These are phyloP conservation scores for Miscanthus lutarioriparius DNA, from an alignment of 176 grass and related monocot species.

Conservation along the genomic window DNA sequence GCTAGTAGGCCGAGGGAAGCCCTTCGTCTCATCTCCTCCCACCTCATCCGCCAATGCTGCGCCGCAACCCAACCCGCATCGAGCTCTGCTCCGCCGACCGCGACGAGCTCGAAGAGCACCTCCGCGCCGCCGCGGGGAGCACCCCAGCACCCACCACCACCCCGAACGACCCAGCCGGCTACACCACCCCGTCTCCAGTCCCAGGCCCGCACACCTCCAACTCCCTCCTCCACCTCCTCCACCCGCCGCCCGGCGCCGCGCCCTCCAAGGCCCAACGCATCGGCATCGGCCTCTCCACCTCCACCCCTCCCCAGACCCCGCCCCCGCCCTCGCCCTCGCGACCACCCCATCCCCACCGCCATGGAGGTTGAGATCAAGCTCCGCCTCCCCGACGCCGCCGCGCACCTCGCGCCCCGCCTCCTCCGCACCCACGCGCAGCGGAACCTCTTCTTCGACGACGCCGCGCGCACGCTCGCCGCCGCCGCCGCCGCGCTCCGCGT, in stretches of 20 bases:
- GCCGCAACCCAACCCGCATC: constrained; percentile 70
- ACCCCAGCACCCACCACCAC: constrained; percentile 23
- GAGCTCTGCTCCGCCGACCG: too few species aligned
- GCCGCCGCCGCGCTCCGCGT: too few species aligned
- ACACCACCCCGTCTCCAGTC: background rate
- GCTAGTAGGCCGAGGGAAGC: too few species aligned
- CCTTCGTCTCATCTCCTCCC: too few species aligned
- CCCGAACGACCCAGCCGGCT: background rate
- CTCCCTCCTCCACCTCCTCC: constrained; percentile 43
- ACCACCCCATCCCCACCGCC: too few species aligned
- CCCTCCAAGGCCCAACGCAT: constrained; percentile 67
- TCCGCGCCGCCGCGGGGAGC: background rate
- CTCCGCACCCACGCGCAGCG: constrained; percentile 69
- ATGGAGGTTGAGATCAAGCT: too few species aligned
- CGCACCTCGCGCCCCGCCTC: constrained; percentile 57
- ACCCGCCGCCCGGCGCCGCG: constrained; percentile 40
- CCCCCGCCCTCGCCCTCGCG: too few species aligned
- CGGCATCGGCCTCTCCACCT: background rate
- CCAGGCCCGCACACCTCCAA: constrained; percentile 19
- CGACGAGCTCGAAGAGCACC: too few species aligned
- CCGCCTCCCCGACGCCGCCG: constrained; percentile 9
- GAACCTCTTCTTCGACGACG: constrained; percentile 57
- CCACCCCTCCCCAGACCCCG: too few species aligned
- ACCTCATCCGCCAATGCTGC: constrained; percentile 47
- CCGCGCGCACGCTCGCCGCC: too few species aligned